These are phyloP conservation scores for Naganishia antarctica DNA, from an alignment of 768 basidiomycete genomes.

Conservation along the genomic window DNA sequence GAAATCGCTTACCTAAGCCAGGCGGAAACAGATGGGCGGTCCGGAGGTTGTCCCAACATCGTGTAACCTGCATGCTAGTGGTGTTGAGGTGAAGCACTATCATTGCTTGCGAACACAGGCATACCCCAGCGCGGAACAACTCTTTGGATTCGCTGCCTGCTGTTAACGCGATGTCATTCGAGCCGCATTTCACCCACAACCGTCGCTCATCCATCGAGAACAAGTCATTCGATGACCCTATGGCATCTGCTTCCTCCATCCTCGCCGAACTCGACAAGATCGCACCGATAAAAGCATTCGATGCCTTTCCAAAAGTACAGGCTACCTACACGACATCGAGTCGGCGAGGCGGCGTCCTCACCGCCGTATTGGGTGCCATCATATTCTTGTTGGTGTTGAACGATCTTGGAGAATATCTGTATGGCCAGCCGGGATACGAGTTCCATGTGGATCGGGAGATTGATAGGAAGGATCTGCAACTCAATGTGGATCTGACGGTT, in stretches of 20 bases:
- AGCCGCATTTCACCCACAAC: slow-evolving; percentile 42
- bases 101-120: too few relatives aligned
- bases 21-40: neutral
- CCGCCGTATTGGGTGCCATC: slow-evolving; percentile 39
- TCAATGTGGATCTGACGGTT: slow-evolving; percentile 89
- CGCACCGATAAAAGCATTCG: slow-evolving; percentile 47
- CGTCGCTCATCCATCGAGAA: slow-evolving; percentile 10
- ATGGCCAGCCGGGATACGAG: slow-evolving; percentile 85
- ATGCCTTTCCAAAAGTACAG: slow-evolving; percentile 49
- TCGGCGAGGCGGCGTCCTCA: slow-evolving; percentile 43
- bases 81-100: too few relatives aligned
- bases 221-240: slow-evolving; percentile 27
- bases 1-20: slow-evolving; percentile 2
- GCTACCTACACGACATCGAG: slow-evolving; percentile 42
- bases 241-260: slow-evolving; percentile 32
- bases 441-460: slow-evolving; percentile 75
- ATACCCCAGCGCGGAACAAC: too few relatives aligned
- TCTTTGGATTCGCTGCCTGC: too few relatives aligned
- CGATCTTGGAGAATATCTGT: slow-evolving; percentile 83
- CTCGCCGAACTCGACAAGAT: slow-evolving; percentile 47
- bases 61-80: too few relatives aligned
- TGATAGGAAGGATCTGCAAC: slow-evolving; percentile 59
- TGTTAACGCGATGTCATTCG: slow-evolving; percentile 31
- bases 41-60: too few relatives aligned
- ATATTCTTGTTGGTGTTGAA: slow-evolving; percentile 54